Evolutionary conservation across 1,284 basidiomycete species (phyloP).

Genomic region (Mycena sp.): DNA sequence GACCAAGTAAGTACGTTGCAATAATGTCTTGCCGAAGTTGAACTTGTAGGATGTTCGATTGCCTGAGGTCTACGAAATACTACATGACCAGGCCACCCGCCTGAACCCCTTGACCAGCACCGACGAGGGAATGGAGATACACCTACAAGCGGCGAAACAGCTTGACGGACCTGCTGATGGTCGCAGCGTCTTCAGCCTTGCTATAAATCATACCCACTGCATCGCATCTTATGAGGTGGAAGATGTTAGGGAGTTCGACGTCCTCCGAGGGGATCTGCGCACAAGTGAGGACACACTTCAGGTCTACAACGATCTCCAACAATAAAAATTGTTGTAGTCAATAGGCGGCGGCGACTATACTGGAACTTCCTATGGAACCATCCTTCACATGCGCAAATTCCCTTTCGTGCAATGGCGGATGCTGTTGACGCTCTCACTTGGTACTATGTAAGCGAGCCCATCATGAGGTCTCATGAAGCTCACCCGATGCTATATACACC

Average conservation of each 20-base stretch:
- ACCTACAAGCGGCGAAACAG: conserved; percentile 41
- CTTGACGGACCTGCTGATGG: conserved; percentile 23
- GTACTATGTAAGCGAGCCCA: conserved; percentile 51
- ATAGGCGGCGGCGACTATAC: conserved; percentile 55
- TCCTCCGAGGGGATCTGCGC: conserved; percentile 37
- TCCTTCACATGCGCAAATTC: conserved; percentile 53
- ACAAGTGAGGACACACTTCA: conserved; percentile 35
- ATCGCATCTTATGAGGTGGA: conserved; percentile 49
- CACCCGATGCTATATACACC: conserved; percentile 6
- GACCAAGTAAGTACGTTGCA: conserved; percentile 46
- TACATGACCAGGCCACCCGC: conserved; percentile 30
- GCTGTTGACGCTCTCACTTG: conserved; percentile 60
- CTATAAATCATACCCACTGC: conserved; percentile 52
- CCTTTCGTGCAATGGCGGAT: conserved; percentile 51
- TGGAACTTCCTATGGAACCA: conserved; percentile 62
- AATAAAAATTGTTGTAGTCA: conserved; percentile 42
- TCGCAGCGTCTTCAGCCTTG: conserved; percentile 40
- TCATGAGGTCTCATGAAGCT: not conserved
- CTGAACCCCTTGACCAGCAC: conserved; percentile 28
- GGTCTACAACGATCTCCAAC: not conserved
- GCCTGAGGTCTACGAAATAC: conserved; percentile 39
- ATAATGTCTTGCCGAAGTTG: not conserved
- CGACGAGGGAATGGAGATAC: conserved; percentile 52
- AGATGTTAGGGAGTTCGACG: conserved; percentile 42
- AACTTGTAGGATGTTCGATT: conserved; percentile 49